A percentile compares a stretch with the other conserved stretches of the same genome.
phyloP scores from a whole-genome alignment of 2,329 filamentous ascomycete species.

The Colletotrichum sojae region DNA sequence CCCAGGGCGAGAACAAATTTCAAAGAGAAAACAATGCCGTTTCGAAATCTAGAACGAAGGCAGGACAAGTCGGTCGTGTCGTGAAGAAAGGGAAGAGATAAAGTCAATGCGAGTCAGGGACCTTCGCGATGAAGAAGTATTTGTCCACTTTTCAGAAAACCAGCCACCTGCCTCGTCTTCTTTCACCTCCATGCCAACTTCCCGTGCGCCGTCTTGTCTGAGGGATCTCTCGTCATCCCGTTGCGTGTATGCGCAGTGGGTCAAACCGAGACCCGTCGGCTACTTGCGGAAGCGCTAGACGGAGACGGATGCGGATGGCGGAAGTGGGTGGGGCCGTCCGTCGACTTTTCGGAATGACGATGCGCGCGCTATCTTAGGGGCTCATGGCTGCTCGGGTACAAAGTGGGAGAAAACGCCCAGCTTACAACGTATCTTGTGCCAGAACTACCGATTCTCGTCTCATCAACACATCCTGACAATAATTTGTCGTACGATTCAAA shows the following conservation, averaged over 20 bases:
- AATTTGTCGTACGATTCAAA: conserved; percentile 35
- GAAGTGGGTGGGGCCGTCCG: conserved; percentile 33
- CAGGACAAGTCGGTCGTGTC: neutral
- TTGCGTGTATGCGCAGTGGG: conserved; percentile 17
- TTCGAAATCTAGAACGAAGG: neutral
- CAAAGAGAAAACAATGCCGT: neutral
- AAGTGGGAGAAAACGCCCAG: conserved; percentile 37
- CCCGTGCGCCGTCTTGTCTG: neutral
- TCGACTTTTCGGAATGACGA: conserved; percentile 32
- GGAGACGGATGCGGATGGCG: conserved; percentile 38
- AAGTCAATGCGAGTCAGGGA: conserved; percentile 22
- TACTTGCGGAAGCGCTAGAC: conserved; percentile 36
- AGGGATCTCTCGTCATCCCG: conserved; percentile 20
- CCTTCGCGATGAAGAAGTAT: conserved; percentile 28
- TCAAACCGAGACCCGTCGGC: conserved; percentile 36
- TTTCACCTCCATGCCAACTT: conserved; percentile 6
- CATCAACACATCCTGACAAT: neutral
- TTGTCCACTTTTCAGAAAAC: neutral
- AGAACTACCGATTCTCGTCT: conserved; percentile 4
- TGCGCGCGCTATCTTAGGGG: conserved; percentile 16
- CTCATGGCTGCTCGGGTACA: conserved; percentile 36
- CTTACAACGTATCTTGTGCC: neutral
- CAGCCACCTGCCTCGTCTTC: neutral
- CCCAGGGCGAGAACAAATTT: neutral
- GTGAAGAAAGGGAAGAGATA: neutral